phyloP scores from a whole-genome alignment of 345 rosid species.

The Gossypium turneri region DNA sequence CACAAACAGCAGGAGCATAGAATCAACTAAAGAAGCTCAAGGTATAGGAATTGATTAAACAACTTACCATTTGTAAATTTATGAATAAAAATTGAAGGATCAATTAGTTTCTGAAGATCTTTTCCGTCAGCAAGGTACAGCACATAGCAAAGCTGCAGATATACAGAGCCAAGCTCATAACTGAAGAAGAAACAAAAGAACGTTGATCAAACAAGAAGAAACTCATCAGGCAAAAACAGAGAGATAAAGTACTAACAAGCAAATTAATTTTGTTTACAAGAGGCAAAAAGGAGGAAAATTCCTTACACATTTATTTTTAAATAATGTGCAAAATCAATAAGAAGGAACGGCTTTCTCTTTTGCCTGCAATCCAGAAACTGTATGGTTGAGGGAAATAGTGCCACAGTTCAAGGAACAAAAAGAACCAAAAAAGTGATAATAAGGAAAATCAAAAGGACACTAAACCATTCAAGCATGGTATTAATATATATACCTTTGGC shows the following conservation, averaged over 20 bases:
- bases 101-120: constrained; percentile 63
- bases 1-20: constrained; percentile 11
- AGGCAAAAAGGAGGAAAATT: constrained; percentile 7
- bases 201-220: background rate
- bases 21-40: background rate
- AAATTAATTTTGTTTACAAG: background rate
- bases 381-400: background rate
- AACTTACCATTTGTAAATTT: constrained; percentile 72
- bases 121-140: constrained; percentile 51
- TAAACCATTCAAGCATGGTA: background rate
- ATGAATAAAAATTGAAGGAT: constrained; percentile 85
- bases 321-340: constrained; percentile 82
- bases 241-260: background rate
- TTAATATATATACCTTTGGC: background rate
- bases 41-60: background rate
- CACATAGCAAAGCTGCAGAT: constrained; percentile 80
- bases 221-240: background rate
- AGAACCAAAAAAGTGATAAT: too few relatives aligned
- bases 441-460: background rate
- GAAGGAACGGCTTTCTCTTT: constrained; percentile 60
- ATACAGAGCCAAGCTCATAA: constrained; percentile 83
- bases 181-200: constrained; percentile 40
- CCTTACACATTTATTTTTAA: constrained; percentile 77
- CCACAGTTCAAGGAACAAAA: background rate
- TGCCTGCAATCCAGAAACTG: constrained; percentile 45